Base-by-base conservation (phyloP, 495 filamentous ascomycete species). In the Neurospora sp. region DNA sequence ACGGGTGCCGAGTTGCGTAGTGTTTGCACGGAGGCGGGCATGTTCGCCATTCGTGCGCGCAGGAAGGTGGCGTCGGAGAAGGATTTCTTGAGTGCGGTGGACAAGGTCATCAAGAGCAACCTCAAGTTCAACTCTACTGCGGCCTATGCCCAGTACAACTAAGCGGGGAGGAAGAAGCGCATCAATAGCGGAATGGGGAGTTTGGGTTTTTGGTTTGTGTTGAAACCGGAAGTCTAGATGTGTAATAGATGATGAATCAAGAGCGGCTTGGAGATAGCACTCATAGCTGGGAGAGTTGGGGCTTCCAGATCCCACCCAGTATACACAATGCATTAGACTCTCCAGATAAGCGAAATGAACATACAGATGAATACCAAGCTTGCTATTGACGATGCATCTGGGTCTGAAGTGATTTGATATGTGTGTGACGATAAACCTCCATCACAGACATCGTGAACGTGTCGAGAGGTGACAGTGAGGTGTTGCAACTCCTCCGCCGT, bases 71-170 rank as follows among this genome's bases (percentile, higher is more conserved):
- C 96, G 5, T 95, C 94, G 27, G 96, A 99, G 90, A 99, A 99
- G 89, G 96, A 99, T 86, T 99, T 99, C 85, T 87, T 99, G 81
- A 92, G 92, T 23, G 94, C 95, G 18, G 96, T 99, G 74, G 96
- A 99, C 85, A 99, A 99, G 90, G 96, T 99, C 72, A 99, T 99
- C 84, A 98, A 98, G 89, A 94, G 94, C 74, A 97, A 97, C 82
- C 85, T 97, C 81, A 99, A 99, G 88, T 99, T 99, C 87, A 98
- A 97, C 88, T 97, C 93, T 72, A 99, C 96, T 71, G 96, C 96
- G 35, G 94, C 94, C 72, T 99, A 99, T 85, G 96, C 96, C 90
- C 96, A 98, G 83, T 99, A 99, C 88, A 99, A 99, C 83, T 99
- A 94, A 75, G 3, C 8, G 42, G 42, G 8, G 18, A 18, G 16